Conservation (phyloP, 2,329 filamentous ascomycete genomes). For the Periconia digitata region DNA sequence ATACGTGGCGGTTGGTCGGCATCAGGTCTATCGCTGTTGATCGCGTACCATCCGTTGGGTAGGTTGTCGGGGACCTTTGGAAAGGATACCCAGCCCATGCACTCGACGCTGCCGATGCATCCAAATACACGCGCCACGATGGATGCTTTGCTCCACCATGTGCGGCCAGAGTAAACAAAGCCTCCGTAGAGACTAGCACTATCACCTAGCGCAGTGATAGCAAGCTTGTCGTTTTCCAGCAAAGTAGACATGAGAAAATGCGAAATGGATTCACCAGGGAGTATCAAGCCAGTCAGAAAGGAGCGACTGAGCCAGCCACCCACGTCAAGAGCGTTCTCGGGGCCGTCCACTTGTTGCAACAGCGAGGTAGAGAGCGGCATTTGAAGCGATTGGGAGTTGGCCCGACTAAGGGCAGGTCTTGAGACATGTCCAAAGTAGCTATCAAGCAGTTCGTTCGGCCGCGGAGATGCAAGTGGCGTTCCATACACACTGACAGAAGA, state of each 20-base stretch:
- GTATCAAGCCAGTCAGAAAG: constrained; percentile 57
- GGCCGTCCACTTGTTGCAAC: constrained; percentile 13
- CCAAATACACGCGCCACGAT: constrained; percentile 58
- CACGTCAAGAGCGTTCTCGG: constrained; percentile 31
- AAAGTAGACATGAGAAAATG: constrained; percentile 59
- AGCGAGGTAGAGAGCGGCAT: constrained; percentile 32
- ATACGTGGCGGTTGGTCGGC: constrained; percentile 45
- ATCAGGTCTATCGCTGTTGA: constrained; percentile 40
- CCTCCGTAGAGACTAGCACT: constrained; percentile 57
- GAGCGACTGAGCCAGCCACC: constrained; percentile 59
- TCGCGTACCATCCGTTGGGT: constrained; percentile 54
- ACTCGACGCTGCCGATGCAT: constrained; percentile 48
- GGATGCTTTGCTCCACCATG: constrained; percentile 61
- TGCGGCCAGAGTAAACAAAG: constrained; percentile 52
- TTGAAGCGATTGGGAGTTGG: constrained; percentile 31
- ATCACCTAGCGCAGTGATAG: constrained; percentile 52
- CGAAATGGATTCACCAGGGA: constrained; percentile 56
- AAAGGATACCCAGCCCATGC: constrained; percentile 58
- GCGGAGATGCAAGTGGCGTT: constrained; percentile 43
- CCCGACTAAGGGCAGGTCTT: constrained; percentile 27
- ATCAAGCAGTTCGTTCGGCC: constrained; percentile 28
- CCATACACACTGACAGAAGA: constrained; percentile 40
- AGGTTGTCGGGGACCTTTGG: constrained; percentile 44
- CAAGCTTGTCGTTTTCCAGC: constrained; percentile 56
- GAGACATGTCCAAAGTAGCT: constrained; percentile 39